These are phyloP conservation scores for Carex arenaria DNA, from an alignment of 202 grass and related monocot species.

Conservation along the genomic window DNA sequence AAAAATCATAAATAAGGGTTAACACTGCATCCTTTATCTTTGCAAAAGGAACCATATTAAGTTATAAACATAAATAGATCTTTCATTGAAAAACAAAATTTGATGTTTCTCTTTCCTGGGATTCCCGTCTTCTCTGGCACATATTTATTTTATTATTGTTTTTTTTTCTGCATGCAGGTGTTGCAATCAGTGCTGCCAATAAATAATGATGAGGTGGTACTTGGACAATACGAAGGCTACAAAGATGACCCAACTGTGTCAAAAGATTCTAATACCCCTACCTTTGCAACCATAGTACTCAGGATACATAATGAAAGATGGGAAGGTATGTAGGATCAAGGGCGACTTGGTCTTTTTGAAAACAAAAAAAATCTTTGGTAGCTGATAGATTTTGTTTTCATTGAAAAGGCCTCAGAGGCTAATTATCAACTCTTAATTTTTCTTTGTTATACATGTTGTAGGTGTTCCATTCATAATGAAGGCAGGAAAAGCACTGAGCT, in stretches of 20 bases:
- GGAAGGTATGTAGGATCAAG: slow-evolving; percentile 55
- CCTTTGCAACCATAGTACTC: slow-evolving; percentile 88
- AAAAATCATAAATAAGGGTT: not conserved
- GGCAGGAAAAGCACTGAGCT: slow-evolving; percentile 94
- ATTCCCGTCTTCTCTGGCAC: not conserved
- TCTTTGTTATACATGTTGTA: slow-evolving; percentile 30
- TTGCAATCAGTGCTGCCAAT: slow-evolving; percentile 91
- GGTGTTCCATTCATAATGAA: slow-evolving; percentile 99
- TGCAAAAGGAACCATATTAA: not conserved
- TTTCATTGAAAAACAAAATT: not conserved
- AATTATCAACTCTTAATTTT: not conserved
- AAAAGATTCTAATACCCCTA: slow-evolving; percentile 89
- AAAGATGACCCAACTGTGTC: slow-evolving; percentile 95
- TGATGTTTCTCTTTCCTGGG: not conserved
- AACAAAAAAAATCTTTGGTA: not conserved
- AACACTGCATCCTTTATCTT: not conserved
- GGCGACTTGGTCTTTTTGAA: not conserved
- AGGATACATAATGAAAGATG: slow-evolving; percentile 97
- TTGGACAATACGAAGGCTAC: slow-evolving; percentile 98
- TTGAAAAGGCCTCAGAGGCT: not conserved
- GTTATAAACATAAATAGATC: not conserved
- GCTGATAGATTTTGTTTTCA: not conserved
- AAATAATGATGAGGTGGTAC: slow-evolving; percentile 81
- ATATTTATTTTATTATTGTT: not conserved
- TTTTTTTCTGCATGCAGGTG: slow-evolving; percentile 38